Evolutionary conservation across 345 rosid genomes (phyloP), one percentile per base, ranked within the genome.

Genomic region (Salix exigua): DNA sequence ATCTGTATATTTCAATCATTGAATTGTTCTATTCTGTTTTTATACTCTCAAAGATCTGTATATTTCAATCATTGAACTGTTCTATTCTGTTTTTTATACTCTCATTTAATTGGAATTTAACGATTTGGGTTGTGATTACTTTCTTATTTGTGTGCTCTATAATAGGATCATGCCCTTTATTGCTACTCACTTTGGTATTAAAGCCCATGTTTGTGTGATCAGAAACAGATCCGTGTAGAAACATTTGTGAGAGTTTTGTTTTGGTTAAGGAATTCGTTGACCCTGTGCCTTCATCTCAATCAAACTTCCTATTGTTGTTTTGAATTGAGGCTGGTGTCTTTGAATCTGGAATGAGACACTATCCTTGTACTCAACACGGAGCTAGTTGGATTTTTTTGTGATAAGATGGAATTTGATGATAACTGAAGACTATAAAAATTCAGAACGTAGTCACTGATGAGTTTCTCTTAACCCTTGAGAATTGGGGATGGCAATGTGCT

Each of bases 31-130:
- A 25, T 70, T 75, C 30, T 63, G 4, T 71, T 38, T 70, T 48
- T 1, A 69, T 70, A 2, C 65, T 38, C 46, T 61, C 28, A 38
- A 50, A 80, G 53, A 62, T 40, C 68, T 69, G 69, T 8, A 26
- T 81, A 26, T 33, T 31, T 8, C 6, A 64, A 64, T 64, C 21
- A 7, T 13, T 16, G 30, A 2, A 37, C 9, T 37, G 69, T 72
- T 72, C 33, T 73, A 25, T 70, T 75, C 30, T 63, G 4, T 33
- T 71, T 38, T 70, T 48, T 1, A 69, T 70, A 2, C 65, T 38
- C 46, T 61, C 28, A 67, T 66, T 77, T 66, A 21, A 23, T 77
- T 46, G 61, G 50, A 16, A 30, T 77, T 35, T 60, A 73, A 76
- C n/a, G 48, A 66, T 74, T 21, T 64, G 73, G 55, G 46, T 26